phyloP scores from a whole-genome alignment of 306 rosid species.

The Corylus heterophylla region DNA sequence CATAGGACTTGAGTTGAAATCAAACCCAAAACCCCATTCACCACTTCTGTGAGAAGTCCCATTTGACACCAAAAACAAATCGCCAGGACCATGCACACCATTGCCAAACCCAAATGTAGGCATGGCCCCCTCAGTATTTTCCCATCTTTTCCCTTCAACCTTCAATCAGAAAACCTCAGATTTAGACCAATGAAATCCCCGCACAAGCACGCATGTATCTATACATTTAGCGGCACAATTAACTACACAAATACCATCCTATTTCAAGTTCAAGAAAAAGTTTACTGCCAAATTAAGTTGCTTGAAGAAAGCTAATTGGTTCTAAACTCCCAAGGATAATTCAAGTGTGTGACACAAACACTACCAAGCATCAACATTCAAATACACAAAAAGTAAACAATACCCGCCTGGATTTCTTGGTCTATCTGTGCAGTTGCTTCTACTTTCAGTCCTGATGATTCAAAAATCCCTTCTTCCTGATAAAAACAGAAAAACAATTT shows the following conservation, averaged over 20 bases:
- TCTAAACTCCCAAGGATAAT: background rate
- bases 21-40: constrained; percentile 52
- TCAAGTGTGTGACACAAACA: constrained; percentile 4
- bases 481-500: constrained; percentile 8
- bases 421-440: constrained; percentile 13
- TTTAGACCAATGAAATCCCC: constrained; percentile 14
- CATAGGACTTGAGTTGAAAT: constrained; percentile 43
- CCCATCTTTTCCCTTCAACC: constrained; percentile 45
- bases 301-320: background rate
- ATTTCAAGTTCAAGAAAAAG: background rate
- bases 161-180: constrained; percentile 33
- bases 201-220: background rate
- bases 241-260: background rate
- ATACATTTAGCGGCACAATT: constrained; percentile 1
- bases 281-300: background rate
- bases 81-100: constrained; percentile 31
- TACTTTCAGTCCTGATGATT: constrained; percentile 26
- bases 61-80: constrained; percentile 39
- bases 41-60: constrained; percentile 40
- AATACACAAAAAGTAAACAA: constrained; percentile 28
- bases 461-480: constrained; percentile 35
- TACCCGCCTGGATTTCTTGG: constrained; percentile 40
- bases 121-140: constrained; percentile 24
- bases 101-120: constrained; percentile 29
- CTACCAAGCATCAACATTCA: constrained; percentile 9